These are phyloP conservation scores for Fremontodendron californicum DNA, from an alignment of 345 rosid genomes.

Conservation along the genomic window DNA sequence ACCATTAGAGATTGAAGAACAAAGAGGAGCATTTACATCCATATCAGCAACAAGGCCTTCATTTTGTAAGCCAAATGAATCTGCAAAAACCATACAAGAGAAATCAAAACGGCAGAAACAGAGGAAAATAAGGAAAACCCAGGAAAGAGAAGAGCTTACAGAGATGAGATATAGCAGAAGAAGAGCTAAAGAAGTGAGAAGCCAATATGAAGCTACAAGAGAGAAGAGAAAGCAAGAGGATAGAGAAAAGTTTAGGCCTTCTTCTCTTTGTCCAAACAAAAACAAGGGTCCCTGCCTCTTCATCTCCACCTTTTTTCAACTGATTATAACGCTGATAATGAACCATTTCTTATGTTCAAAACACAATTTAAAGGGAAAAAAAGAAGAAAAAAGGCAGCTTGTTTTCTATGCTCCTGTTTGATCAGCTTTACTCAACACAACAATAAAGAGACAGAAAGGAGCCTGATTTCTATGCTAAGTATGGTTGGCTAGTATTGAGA, in stretches of 20 bases:
- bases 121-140: background rate
- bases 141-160: conserved; percentile 35
- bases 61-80: conserved; percentile 42
- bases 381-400: too few species aligned
- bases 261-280: conserved; percentile 34
- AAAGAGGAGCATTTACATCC: conserved; percentile 32
- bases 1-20: conserved; percentile 64
- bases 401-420: background rate
- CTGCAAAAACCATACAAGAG: conserved; percentile 34
- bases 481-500: background rate
- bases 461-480: background rate
- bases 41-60: conserved; percentile 29
- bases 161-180: conserved; percentile 42
- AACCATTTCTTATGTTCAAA: conserved; percentile 32
- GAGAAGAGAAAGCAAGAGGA: conserved; percentile 53
- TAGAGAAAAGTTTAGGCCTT: conserved; percentile 54
- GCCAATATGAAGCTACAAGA: too few species aligned
- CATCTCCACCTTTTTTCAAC: conserved; percentile 44
- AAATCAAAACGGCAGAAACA: background rate
- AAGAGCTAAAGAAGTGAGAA: conserved; percentile 46
- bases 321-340: conserved; percentile 42
- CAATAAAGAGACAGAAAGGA: background rate
- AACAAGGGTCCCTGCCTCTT: conserved; percentile 22
- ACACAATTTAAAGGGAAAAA: too few species aligned
- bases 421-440: background rate